Conservation (phyloP, 352 stramenopile genomes). For the Pythium vanterpoolii region DNA sequence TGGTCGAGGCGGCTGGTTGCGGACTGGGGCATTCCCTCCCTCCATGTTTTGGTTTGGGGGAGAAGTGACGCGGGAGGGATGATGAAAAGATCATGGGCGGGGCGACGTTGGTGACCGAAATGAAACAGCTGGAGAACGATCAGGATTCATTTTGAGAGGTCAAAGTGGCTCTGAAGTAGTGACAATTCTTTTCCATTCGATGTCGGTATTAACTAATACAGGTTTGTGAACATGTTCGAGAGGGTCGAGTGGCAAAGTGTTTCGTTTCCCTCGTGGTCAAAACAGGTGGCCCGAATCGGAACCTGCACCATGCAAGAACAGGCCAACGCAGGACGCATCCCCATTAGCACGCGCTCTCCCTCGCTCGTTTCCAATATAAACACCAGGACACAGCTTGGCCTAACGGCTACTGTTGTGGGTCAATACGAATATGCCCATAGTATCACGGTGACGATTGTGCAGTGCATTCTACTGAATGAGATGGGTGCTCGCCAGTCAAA, state of each 20-base stretch:
- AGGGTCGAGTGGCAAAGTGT: neutral
- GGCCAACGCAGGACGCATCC: conserved; percentile 5
- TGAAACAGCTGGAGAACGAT: neutral
- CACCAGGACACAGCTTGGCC: neutral
- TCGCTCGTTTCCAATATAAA: neutral
- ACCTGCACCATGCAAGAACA: conserved; percentile 15
- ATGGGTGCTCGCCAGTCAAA: neutral
- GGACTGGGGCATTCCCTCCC: conserved; percentile 9
- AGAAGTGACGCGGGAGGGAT: conserved; percentile 9
- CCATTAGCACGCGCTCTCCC: neutral
- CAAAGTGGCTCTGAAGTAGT: conserved; percentile 8
- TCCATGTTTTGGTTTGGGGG: neutral
- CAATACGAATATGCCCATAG: no score
- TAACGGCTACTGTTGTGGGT: no score
- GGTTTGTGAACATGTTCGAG: neutral
- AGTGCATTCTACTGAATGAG: neutral
- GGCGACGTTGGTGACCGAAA: conserved; percentile 2
- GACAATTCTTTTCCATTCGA: conserved; percentile 10
- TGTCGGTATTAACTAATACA: neutral
- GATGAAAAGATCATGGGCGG: conserved; percentile 11
- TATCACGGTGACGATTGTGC: no score
- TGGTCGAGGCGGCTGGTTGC: conserved; percentile 19
- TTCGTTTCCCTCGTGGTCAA: conserved; percentile 6
- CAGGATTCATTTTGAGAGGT: conserved; percentile 3
- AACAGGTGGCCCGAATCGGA: conserved; percentile 19